A percentile compares a stretch with the other conserved stretches of the same genome.
Conservation (phyloP, 2,329 filamentous ascomycete genomes). For the Fusarium dlaminii region DNA sequence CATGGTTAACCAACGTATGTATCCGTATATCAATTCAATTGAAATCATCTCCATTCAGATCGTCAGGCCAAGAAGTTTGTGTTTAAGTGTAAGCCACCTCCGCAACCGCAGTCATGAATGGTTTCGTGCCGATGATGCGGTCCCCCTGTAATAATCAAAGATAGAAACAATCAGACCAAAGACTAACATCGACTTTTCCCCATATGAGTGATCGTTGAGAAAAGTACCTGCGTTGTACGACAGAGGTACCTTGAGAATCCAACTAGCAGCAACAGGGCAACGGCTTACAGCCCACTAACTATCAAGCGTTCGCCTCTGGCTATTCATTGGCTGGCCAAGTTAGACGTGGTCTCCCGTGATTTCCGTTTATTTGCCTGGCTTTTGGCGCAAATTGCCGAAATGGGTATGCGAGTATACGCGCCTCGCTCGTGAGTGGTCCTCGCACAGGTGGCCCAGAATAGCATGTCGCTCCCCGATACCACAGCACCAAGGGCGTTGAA, state of each 20-base stretch:
- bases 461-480: not conserved
- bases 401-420: not conserved
- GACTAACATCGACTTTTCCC: not conserved
- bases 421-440: constrained; percentile 10
- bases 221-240: not conserved
- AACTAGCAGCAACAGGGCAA: not conserved
- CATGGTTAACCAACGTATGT: not conserved
- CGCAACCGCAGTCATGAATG: not conserved
- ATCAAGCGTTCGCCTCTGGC: not conserved
- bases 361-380: constrained; percentile 4
- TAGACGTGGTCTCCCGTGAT: not conserved
- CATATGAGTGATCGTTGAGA: not conserved
- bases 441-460: constrained; percentile 24
- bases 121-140: not conserved
- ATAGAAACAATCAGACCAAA: not conserved
- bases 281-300: not conserved
- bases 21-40: not conserved
- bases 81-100: not conserved
- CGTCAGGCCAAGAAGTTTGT: constrained; percentile 2
- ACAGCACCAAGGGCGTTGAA: not conserved
- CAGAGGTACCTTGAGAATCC: not conserved
- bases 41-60: not conserved
- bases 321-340: not conserved
- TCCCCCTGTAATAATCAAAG: not conserved
- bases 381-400: constrained; percentile 4